These are phyloP conservation scores for Ogataea salicorniae DNA, from an alignment of 805 yeast genomes.

Conservation along the genomic window DNA sequence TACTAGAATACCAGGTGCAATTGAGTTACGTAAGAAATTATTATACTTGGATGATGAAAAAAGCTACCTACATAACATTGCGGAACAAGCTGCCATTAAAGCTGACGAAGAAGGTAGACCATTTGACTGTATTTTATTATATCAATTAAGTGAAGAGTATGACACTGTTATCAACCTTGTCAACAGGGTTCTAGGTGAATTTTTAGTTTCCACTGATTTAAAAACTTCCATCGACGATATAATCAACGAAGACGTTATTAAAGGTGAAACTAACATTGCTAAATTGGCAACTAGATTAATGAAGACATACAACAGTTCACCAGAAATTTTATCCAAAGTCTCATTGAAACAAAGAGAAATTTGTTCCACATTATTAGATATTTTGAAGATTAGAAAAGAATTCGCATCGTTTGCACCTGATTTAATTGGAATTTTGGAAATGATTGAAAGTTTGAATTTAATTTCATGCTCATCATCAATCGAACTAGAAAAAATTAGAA, in stretches of 20 bases:
- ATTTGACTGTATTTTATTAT: constrained; percentile 78
- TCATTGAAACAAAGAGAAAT: constrained; percentile 56
- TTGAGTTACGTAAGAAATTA: constrained; percentile 70
- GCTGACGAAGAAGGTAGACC: constrained; percentile 91
- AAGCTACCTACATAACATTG: constrained; percentile 62
- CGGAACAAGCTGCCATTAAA: constrained; percentile 77
- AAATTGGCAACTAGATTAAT: constrained; percentile 41
- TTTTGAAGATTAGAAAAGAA: constrained; percentile 61
- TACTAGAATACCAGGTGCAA: constrained; percentile 70
- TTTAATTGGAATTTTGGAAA: constrained; percentile 36
- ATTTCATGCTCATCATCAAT: constrained; percentile 53
- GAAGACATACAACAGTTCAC: constrained; percentile 47
- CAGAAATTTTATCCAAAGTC: constrained; percentile 53
- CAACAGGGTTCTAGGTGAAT: constrained; percentile 74
- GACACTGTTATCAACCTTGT: constrained; percentile 72
- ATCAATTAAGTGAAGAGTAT: constrained; percentile 84
- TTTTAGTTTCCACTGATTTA: constrained; percentile 59
- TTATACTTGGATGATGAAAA: constrained; percentile 53
- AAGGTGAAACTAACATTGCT: constrained; percentile 44
- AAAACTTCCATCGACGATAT: constrained; percentile 18
- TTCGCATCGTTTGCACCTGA: constrained; percentile 53
- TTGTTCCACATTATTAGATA: constrained; percentile 55
- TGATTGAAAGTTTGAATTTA: constrained; percentile 55
- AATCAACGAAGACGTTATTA: constrained; percentile 16
- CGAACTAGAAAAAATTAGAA: constrained; percentile 55